Base-by-base conservation (phyloP, 2,329 filamentous ascomycete genomes). In the Calonectria pseudoturangicola region DNA sequence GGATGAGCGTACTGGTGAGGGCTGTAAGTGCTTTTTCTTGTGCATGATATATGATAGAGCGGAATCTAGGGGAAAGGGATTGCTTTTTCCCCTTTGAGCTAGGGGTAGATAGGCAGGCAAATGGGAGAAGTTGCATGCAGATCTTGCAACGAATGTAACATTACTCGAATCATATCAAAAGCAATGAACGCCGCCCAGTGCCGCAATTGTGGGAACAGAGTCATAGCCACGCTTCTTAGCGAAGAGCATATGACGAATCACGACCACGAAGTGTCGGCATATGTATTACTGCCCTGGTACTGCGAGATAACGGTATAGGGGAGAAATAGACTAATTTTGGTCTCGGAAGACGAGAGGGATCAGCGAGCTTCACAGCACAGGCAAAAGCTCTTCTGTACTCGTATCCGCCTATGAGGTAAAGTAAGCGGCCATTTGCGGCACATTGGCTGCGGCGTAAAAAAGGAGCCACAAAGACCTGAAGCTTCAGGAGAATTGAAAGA, bases 91-190 rank as follows among this genome's bases (percentile, higher is more conserved):
- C n/a, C 13, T 39, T 39, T 21, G 36, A 41, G 21, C 54, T 60
- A 41, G 54, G 27, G 54, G 39, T 60, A 41, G 39, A 60, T 60
- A 41, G 54, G 54, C 21, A 60, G 54, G 33, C 54, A 27, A 36
- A 60, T 39, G 41, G n/a, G 54, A 60, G 21, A 60, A 41, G 54
- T 41, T 28, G 15, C 54, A 41, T 60, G 54, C 54, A 60, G 33
- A 60, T 60, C 54, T 60, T 60, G 54, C 54, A 41, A 60, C 36
- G 21, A 39, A 60, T 60, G 54, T 60, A 58, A 58, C 54, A 58
- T 58, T 58, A 58, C 33, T 58, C 21, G 33, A 58, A 39, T 39
- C 54, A 58, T 18, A 58, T 58, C 54, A 58, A 58, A 58, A 58
- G 33, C 33, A 58, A 58, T 21, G 54, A 58, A 41, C 54, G n/a